Base-by-base conservation (phyloP, 2,329 filamentous ascomycete species). In the Akanthomyces muscarius region DNA sequence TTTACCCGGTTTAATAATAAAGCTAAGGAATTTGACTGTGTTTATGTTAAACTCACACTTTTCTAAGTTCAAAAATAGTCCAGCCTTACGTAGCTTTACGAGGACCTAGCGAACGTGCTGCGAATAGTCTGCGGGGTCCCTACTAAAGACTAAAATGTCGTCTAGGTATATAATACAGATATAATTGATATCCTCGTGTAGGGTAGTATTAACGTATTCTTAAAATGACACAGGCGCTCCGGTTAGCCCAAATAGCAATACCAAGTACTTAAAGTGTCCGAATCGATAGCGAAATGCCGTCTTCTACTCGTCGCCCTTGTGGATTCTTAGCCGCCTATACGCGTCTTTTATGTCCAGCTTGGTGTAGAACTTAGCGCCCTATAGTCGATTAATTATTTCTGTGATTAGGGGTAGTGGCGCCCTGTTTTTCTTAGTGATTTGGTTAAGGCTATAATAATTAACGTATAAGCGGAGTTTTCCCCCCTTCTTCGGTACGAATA, bases 231-330 rank as follows among this genome's bases (percentile, higher is more conserved):
- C 33, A 3, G 47, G 47, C 23, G 58, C 58, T 23, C 68, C 69
- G 8, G 61, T 70, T 36, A 74, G 55, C 1, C 67, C 64, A 62
- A 75, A 75, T 11, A 64, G 65, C 61, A 74, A 72, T n/a, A 75
- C 59, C 38, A 69, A 47, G 56, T 73, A 75, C 54, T 75, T 64
- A 64, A 65, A 76, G 36, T 69, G 56, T 4, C 66, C 63, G 55
- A 68, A 73, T 36, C 57, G 51, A 14, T 36, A 71, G 25, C 64
- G 58, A 65, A 75, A 75, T 18, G 61, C 65, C 10, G 61, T 76
- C 56, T 74, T 75, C 65, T 65, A 74, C 66, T 74, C 57, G 38
- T 75, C 58, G 21, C 60, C 62, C 67, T 69, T 47, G 30, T 52
- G 62, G 41, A 74, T 68, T 54, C 47, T 57, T 53, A 69, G 67